Percentiles rank a stretch among this genome's conserved stretches.
These are phyloP conservation scores for Porodaedalea pini DNA, from an alignment of 1,284 basidiomycete genomes.

Conservation along the genomic window DNA sequence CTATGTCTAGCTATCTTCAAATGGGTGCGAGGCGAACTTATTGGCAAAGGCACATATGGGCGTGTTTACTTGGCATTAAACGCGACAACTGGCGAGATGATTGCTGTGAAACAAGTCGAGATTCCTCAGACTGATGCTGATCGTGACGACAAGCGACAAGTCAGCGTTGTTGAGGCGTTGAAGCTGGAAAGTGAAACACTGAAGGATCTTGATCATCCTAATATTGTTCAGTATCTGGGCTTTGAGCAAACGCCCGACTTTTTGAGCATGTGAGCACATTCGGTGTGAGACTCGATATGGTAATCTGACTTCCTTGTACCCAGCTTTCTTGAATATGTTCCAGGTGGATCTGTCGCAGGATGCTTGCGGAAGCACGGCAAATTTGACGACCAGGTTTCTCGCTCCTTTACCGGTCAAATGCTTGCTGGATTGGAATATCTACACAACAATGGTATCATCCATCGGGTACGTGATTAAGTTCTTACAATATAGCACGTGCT, in stretches of 20 bases:
- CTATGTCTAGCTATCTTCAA: conserved; percentile 78
- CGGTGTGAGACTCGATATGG: background rate
- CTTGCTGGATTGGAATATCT: conserved; percentile 90
- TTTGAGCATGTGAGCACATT: conserved; percentile 80
- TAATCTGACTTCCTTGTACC: conserved; percentile 9
- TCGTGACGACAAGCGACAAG: conserved; percentile 82
- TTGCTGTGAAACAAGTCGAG: conserved; percentile 99
- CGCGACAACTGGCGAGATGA: conserved; percentile 98
- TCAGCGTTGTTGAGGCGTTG: conserved; percentile 85
- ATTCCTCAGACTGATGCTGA: conserved; percentile 88
- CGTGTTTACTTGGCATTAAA: conserved; percentile 96
- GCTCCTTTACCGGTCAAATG: conserved; percentile 92
- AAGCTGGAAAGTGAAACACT: conserved; percentile 94
- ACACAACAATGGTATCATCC: conserved; percentile 88
- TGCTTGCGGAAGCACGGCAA: conserved; percentile 91
- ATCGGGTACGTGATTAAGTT: conserved; percentile 58
- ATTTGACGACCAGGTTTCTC: conserved; percentile 89
- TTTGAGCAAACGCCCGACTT: conserved; percentile 90
- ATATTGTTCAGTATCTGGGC: conserved; percentile 98
- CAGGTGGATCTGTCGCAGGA: conserved; percentile 93
- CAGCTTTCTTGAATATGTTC: conserved; percentile 97
- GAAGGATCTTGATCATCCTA: conserved; percentile 94
- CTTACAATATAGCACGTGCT: conserved; percentile 4
- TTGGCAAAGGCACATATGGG: conserved; percentile 96
- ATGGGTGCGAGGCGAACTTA: conserved; percentile 97